A percentile compares a stretch with the other conserved stretches of the same genome.
phyloP scores from a whole-genome alignment of 2,329 filamentous ascomycete genomes.

The Aspergillus ibericus region DNA sequence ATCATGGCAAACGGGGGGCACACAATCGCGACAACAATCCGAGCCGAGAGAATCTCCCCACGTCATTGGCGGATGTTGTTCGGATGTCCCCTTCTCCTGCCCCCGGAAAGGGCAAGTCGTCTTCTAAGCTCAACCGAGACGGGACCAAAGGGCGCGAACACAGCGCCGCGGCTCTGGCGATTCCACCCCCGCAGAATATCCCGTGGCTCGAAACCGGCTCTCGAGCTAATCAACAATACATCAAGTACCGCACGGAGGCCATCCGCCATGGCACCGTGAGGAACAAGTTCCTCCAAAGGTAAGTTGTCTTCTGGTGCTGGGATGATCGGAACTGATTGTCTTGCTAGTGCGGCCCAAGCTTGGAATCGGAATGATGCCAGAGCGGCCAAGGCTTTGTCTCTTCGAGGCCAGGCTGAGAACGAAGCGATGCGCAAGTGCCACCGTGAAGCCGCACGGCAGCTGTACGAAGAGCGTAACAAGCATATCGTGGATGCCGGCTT shows the following conservation, averaged over 20 bases:
- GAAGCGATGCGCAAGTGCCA: conserved; percentile 97
- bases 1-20: conserved; percentile 85
- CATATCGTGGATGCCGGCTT: conserved; percentile 49
- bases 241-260: conserved; percentile 91
- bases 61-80: conserved; percentile 87
- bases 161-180: conserved; percentile 76
- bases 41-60: conserved; percentile 69
- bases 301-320: conserved; percentile 23
- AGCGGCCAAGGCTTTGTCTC: conserved; percentile 89
- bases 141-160: conserved; percentile 69
- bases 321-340: conserved; percentile 6
- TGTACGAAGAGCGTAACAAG: conserved; percentile 93
- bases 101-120: conserved; percentile 54
- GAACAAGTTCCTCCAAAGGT: conserved; percentile 97
- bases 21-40: conserved; percentile 57
- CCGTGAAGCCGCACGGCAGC: conserved; percentile 82
- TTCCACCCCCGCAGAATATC: conserved; percentile 84
- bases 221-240: conserved; percentile 85
- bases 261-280: conserved; percentile 95
- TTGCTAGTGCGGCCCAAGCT: conserved; percentile 80
- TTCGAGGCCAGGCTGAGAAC: conserved; percentile 94
- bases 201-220: conserved; percentile 96
- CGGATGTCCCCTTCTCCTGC: conserved; percentile 90
- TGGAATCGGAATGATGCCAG: conserved; percentile 98
- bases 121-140: conserved; percentile 62